Conservation (phyloP, 176 grass and related monocot genomes). For the Oryza coarctata region DNA sequence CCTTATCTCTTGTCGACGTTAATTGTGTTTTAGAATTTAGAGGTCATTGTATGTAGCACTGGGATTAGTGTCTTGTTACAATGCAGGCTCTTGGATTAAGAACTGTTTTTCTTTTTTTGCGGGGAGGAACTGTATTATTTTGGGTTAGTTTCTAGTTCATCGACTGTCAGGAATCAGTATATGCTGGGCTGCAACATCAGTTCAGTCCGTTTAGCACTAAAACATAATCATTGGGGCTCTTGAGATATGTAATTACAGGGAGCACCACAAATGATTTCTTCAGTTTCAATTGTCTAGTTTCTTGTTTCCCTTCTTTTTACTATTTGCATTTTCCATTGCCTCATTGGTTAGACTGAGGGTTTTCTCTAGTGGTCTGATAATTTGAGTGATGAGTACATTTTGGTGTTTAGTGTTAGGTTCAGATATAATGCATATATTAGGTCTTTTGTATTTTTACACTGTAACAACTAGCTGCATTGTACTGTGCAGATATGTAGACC, state of each 20-base stretch:
- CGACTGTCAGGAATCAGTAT: not conserved
- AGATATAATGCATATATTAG: not conserved
- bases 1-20: not conserved
- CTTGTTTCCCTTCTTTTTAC: not conserved
- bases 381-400: not conserved
- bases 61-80: not conserved
- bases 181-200: not conserved
- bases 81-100: not conserved
- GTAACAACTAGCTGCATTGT: not conserved
- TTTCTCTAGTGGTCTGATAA: not conserved
- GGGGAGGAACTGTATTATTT: not conserved
- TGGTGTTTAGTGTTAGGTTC: not conserved
- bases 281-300: not conserved
- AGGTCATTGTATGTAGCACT: not conserved
- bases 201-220: not conserved
- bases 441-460: not conserved
- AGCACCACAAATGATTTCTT: not conserved
- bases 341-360: not conserved
- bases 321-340: not conserved
- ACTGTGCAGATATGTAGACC: not conserved
- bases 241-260: not conserved
- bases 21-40: not conserved
- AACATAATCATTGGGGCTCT: not conserved
- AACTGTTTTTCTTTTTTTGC: too few species aligned
- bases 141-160: not conserved